Conservation (phyloP, 805 yeast species). For the Vanderwaltozyma verrucispora region DNA sequence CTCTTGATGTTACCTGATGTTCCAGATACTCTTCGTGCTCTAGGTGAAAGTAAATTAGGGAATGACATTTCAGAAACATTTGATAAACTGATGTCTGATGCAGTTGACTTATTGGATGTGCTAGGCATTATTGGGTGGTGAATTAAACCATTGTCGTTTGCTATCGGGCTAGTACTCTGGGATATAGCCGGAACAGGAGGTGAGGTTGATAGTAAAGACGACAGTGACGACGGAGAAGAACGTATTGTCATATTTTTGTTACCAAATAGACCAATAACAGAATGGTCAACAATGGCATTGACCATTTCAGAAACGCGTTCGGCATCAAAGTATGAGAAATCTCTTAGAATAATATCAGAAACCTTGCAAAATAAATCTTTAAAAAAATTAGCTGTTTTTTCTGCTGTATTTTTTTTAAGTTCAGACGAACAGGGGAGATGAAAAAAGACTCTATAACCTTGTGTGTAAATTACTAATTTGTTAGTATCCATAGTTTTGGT, state of each 20-base stretch:
- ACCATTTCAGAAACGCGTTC: conserved; percentile 16
- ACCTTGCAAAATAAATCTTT: conserved; percentile 22
- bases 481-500: conserved; percentile 9
- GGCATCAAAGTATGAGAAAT: conserved; percentile 17
- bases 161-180: background rate
- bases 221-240: conserved; percentile 6
- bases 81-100: background rate
- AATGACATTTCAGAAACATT: conserved; percentile 4
- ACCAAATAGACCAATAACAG: conserved; percentile 13
- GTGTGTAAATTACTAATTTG: conserved; percentile 28
- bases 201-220: conserved; percentile 1
- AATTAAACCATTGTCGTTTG: background rate
- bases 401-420: conserved; percentile 19
- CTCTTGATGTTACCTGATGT: background rate
- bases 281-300: conserved; percentile 20
- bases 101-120: background rate
- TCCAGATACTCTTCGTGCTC: conserved; percentile 8
- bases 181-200: background rate
- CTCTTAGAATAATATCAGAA: conserved; percentile 19
- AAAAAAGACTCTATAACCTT: conserved; percentile 29
- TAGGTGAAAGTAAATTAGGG: conserved; percentile 11
- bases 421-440: conserved; percentile 21
- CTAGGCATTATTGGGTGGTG: background rate
- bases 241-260: conserved; percentile 7
- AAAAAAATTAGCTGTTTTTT: conserved; percentile 24